Base-by-base conservation (phyloP, 148 eudicot species). In the Heliosperma pusillum region DNA sequence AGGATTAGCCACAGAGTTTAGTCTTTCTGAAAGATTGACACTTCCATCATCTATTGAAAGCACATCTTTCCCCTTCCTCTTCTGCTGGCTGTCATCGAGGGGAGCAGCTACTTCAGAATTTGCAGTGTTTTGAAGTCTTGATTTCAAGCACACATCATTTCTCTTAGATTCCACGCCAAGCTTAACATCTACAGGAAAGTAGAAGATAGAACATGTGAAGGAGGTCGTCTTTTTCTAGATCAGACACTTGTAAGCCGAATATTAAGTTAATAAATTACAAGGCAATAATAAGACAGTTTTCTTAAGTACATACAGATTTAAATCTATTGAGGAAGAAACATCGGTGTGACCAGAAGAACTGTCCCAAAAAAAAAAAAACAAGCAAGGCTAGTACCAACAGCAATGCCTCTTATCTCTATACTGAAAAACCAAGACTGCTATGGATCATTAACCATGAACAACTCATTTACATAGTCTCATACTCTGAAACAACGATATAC, bases 141-240 rank as follows among this genome's bases (percentile, higher is more conserved):
- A 78, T 69, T 47, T 33, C 59, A 66, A 63, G 64, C 70, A 80
- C 72, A 79, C 85, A 77, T 80, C 83, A 40, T 57, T 75, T 58
- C 69, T 75, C 36, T 80, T 73, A 26, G 80, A 66, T 73, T 81
- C 84, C 77, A 74, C 25, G 53, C 36, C 81, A 72, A 73, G 80
- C 76, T 81, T 78, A 77, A 57, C 77, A 86, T 87, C 97, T 91
- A 89, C 89, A 88, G 24, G 69, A 73, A 64, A 81, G 78, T 75
- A 79, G 66, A 26, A 78, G 27, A 66, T 70, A 74, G 21, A 82
- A 77, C 57, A 67, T 80, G 72, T 36, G 75, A 78, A 75, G 71
- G 79, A 59, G 63, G 71, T 75, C 57, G 61, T 77, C 77, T 59
- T 73, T 59, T 57, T 21, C 64, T 30, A 74, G 42, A 78, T 25